A percentile compares a stretch with the other conserved stretches of the same genome.
Evolutionary conservation across 768 basidiomycete genomes (phyloP).

Genomic region (Grammothele lineata): DNA sequence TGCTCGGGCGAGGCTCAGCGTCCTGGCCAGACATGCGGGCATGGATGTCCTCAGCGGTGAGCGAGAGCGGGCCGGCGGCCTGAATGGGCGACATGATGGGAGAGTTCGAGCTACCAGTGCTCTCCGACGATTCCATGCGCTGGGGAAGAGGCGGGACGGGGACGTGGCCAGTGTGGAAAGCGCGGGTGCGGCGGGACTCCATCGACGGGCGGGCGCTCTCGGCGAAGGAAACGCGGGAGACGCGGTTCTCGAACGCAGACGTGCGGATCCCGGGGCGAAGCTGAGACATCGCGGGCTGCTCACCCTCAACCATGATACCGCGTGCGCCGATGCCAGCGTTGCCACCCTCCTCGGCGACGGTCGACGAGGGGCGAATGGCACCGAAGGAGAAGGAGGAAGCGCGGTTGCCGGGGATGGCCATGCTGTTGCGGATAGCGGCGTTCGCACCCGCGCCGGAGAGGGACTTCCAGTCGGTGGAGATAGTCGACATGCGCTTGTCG

Average conservation of each 20-base stretch:
- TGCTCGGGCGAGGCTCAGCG: constrained; percentile 31
- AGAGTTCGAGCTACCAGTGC: constrained; percentile 6
- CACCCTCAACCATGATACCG: constrained; percentile 14
- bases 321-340: constrained; percentile 38
- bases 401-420: constrained; percentile 44
- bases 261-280: constrained; percentile 54
- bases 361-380: constrained; percentile 42
- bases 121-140: constrained; percentile 23
- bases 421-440: constrained; percentile 68
- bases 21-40: constrained; percentile 42
- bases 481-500: constrained; percentile 83
- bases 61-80: constrained; percentile 34
- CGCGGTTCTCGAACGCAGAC: constrained; percentile 42
- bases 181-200: constrained; percentile 39
- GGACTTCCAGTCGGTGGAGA: constrained; percentile 73
- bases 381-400: constrained; percentile 55
- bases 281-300: constrained; percentile 34
- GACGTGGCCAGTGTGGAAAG: constrained; percentile 35
- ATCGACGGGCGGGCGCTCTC: constrained; percentile 47
- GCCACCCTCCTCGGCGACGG: constrained; percentile 41
- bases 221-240: constrained; percentile 68
- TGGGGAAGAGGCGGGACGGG: constrained; percentile 42
- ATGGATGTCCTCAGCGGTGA: constrained; percentile 60
- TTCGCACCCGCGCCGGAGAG: constrained; percentile 66
- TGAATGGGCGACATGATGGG: constrained; percentile 42